These are phyloP conservation scores for Nigrograna mackinnonii DNA, from an alignment of 2,329 filamentous ascomycete genomes.

Conservation along the genomic window DNA sequence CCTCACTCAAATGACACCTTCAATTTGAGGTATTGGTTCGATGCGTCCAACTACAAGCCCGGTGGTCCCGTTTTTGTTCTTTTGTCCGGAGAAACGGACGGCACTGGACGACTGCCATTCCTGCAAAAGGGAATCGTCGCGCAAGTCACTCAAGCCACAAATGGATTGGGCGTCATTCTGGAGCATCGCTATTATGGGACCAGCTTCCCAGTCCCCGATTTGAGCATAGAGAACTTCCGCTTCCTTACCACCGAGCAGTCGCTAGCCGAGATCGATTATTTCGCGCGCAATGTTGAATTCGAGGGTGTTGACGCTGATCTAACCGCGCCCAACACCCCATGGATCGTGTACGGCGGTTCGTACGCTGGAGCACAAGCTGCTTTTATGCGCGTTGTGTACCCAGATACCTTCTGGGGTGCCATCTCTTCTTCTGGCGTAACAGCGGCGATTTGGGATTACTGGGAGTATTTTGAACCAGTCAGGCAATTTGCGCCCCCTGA, in stretches of 20 bases:
- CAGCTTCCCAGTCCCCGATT: constrained; percentile 69
- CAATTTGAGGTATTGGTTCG: constrained; percentile 80
- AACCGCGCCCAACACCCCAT: constrained; percentile 67
- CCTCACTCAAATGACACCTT: constrained; percentile 74
- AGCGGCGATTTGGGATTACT: constrained; percentile 77
- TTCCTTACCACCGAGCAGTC: constrained; percentile 86
- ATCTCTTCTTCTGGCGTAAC: constrained; percentile 83
- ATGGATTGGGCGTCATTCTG: constrained; percentile 77
- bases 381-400: constrained; percentile 75
- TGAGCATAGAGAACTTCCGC: constrained; percentile 71
- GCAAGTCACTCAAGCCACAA: constrained; percentile 66
- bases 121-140: constrained; percentile 78
- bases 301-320: constrained; percentile 68
- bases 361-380: constrained; percentile 83
- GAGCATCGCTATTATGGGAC: constrained; percentile 88
- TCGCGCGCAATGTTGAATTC: constrained; percentile 73
- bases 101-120: constrained; percentile 65
- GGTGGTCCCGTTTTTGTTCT: constrained; percentile 84
- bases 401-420: constrained; percentile 75
- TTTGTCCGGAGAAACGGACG: constrained; percentile 71
- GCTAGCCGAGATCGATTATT: constrained; percentile 79
- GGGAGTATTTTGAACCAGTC: constrained; percentile 65
- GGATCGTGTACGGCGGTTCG: constrained; percentile 80
- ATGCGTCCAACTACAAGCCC: constrained; percentile 71
- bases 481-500: constrained; percentile 59